phyloP scores from a whole-genome alignment of 1,139 yeast genomes.

The Yamadazyma dushanensis region DNA sequence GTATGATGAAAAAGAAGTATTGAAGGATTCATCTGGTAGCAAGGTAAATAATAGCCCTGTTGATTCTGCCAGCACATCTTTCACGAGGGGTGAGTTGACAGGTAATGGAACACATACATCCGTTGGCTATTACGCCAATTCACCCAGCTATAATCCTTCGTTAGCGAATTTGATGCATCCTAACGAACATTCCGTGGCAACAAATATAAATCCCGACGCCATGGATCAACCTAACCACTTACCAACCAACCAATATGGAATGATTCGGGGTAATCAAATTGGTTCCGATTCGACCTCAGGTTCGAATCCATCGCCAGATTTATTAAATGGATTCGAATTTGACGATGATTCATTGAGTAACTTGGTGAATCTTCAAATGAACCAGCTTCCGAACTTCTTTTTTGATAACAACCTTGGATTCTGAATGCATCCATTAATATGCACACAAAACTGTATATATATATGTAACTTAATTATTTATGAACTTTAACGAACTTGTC shows the following conservation, averaged over 20 bases:
- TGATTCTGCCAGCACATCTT: no score
- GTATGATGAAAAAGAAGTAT: conserved; percentile 9
- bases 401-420: conserved; percentile 39
- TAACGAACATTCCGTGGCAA: background rate
- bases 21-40: conserved; percentile 1
- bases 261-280: no score
- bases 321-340: conserved; percentile 7
- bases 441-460: background rate
- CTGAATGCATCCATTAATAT: conserved; percentile 6
- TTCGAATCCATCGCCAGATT: conserved; percentile 10
- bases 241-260: no score
- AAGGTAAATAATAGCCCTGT: background rate
- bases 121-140: conserved; percentile 5
- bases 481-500: background rate
- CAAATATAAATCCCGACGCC: no score
- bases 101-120: background rate
- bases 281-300: conserved; percentile 1
- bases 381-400: conserved; percentile 38
- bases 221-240: no score
- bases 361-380: conserved; percentile 15
- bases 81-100: background rate
- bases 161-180: conserved; percentile 24
- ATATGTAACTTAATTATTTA: background rate
- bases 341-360: conserved; percentile 13
- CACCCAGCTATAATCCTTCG: conserved; percentile 26